A percentile compares a stretch with the other conserved stretches of the same genome.
Conservation (phyloP, 2,329 filamentous ascomycete genomes). For the Botrytis byssoidea region DNA sequence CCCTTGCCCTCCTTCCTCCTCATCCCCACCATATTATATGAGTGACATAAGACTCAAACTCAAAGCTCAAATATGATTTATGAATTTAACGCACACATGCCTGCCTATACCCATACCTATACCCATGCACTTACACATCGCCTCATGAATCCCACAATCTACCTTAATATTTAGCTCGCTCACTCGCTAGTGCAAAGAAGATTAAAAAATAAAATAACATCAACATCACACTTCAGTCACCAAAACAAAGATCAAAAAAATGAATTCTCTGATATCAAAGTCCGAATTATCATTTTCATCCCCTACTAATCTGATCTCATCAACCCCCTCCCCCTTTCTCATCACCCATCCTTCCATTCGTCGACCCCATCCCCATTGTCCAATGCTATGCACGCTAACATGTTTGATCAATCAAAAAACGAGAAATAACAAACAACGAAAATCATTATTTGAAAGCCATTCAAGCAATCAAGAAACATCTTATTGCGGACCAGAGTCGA, state of each 20-base stretch:
- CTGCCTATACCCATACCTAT: too few species aligned
- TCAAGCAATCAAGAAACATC: background rate
- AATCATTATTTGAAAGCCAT: background rate
- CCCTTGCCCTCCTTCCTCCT: too few species aligned
- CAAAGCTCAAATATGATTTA: too few species aligned
- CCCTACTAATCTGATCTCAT: background rate
- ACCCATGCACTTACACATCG: too few species aligned
- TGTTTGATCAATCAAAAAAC: background rate
- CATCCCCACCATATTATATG: too few species aligned
- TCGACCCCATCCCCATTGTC: background rate
- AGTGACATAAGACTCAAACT: too few species aligned
- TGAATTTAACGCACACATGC: too few species aligned
- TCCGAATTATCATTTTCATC: background rate
- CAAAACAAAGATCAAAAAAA: background rate
- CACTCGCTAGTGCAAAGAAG: too few species aligned
- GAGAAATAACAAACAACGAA: background rate
- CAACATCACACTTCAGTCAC: background rate
- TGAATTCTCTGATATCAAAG: background rate
- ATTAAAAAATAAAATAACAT: background rate
- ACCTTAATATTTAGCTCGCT: background rate
- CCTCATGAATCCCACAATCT: too few species aligned
- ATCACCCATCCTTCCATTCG: background rate
- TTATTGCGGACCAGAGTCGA: too few species aligned
- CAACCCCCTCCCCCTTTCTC: background rate
- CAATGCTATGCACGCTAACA: slow-evolving; percentile 5